Percentiles rank a stretch among this genome's conserved stretches.
Conservation (phyloP, 2,329 filamentous ascomycete species). For the Aspergillus sp. region DNA sequence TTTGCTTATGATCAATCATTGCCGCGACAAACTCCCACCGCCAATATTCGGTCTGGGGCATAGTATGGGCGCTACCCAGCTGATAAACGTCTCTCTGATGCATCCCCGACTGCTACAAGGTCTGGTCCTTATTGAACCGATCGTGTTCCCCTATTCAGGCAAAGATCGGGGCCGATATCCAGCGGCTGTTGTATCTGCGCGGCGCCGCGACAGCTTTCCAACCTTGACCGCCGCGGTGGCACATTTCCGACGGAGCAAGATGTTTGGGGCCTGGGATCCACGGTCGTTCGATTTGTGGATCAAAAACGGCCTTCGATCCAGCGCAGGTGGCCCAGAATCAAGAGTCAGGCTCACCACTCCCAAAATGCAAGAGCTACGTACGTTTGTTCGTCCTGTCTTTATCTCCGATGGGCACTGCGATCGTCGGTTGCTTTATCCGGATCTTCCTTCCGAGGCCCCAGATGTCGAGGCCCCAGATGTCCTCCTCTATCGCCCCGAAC, state of each 20-base stretch:
- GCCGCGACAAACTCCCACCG: constrained; percentile 29
- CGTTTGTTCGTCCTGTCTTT: neutral
- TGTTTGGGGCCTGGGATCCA: neutral
- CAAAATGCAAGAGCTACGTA: neutral
- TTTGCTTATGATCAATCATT: constrained; percentile 50
- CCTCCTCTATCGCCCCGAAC: neutral
- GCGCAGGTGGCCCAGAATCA: neutral
- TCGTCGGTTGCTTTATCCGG: neutral
- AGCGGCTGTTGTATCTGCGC: neutral
- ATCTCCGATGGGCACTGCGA: neutral
- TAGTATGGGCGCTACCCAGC: constrained; percentile 64
- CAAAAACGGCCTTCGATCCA: neutral
- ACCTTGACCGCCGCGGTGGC: neutral
- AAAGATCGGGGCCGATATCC: neutral
- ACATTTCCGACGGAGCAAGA: neutral
- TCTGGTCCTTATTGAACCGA: neutral
- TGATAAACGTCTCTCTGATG: neutral
- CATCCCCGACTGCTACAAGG: neutral
- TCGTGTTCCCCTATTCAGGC: neutral
- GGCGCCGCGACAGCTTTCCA: neutral
- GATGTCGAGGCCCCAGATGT: no score
- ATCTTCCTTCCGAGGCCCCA: neutral
- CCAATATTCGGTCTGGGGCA: constrained; percentile 84
- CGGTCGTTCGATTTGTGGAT: neutral
- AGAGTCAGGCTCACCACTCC: neutral